Evolutionary conservation across 192 early-diverging fungal genomes (phyloP), one percentile per base, ranked within the genome.

Genomic region (Lobulomyces angularis): DNA sequence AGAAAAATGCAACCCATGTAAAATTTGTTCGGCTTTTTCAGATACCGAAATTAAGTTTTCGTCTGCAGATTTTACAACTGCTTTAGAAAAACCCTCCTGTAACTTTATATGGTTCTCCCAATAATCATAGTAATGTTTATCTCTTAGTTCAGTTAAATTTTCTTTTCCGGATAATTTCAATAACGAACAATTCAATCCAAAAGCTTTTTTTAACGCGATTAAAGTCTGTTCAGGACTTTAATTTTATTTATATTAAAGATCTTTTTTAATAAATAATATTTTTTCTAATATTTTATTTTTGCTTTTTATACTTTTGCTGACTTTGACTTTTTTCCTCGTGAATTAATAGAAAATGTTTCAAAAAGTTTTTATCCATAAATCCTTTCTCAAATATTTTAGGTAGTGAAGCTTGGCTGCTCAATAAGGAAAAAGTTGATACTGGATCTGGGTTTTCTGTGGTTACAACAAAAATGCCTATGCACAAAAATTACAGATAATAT

Each of bases 341-440:
- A 4, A 95, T 51, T 12, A 97, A 53, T 21, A 95, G 54, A 47
- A 82, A 87, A 55, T 82, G 82, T 37, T 83, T 70, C n/a, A 90
- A 50, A 24, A 90, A 51, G 40, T 70, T 73, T 5, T 81, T 67
- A n/a, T 89, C 88, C 39, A 88, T 61, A 56, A 68, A 92, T 8
- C 81, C 66, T 39, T 69, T 71, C 17, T 81, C 65, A 45, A 74
- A 71, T 24, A 81, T 64, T 6, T 67, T 45, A 3, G 74, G 54
- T 14, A 76, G 64, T 1, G 53, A 58, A 27, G 64, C 55, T 37
- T 56, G 51, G 35, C 65, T 60, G 49, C 69, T 69, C 14, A 89
- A 48, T 27, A 60, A 53, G 35, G 61, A 65, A 22, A 89, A 51
- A 3, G 83, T 65, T 4, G 59, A 72, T 7, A 91, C 62, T 0